Conservation (phyloP, 2,329 filamentous ascomycete species). For the Diaporthe sp. region DNA sequence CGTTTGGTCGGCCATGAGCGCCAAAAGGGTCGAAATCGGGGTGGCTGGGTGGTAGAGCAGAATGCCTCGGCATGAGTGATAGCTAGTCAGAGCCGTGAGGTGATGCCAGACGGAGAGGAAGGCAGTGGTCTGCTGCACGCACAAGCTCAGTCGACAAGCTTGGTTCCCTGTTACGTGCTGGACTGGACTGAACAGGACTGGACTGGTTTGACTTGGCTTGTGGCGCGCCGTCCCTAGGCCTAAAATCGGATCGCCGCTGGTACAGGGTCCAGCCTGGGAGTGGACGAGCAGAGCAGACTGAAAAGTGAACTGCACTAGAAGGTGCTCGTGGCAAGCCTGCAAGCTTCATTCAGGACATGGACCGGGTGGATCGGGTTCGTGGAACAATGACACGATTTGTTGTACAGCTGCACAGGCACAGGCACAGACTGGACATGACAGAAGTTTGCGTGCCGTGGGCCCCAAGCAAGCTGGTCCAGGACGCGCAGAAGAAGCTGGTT, state of each 20-base stretch:
- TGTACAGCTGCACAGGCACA: not conserved
- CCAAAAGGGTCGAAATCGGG: not conserved
- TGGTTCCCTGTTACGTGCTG: conserved; percentile 1
- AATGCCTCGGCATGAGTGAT: not conserved
- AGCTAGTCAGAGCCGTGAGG: not conserved
- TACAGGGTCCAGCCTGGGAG: conserved; percentile 30
- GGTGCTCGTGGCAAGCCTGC: conserved; percentile 25
- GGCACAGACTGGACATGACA: not conserved
- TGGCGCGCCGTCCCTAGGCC: conserved; percentile 32
- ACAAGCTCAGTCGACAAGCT: not conserved
- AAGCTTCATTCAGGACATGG: not conserved
- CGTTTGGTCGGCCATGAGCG: not conserved
- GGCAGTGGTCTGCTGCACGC: not conserved
- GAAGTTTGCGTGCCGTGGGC: conserved; percentile 1
- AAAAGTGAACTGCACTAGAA: not conserved
- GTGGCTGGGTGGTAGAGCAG: not conserved
- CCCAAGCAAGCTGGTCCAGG: not conserved
- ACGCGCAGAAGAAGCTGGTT: too few relatives aligned
- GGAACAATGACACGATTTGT: conserved; percentile 9
- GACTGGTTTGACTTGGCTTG: conserved; percentile 20
- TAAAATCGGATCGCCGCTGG: conserved; percentile 29
- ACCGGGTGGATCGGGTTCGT: not conserved
- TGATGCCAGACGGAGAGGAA: not conserved
- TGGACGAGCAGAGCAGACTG: not conserved
- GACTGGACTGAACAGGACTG: not conserved